Percentiles rank a stretch among this genome's conserved stretches.
phyloP scores from a whole-genome alignment of 176 grass and related monocot genomes.

The Triticum urartu region DNA sequence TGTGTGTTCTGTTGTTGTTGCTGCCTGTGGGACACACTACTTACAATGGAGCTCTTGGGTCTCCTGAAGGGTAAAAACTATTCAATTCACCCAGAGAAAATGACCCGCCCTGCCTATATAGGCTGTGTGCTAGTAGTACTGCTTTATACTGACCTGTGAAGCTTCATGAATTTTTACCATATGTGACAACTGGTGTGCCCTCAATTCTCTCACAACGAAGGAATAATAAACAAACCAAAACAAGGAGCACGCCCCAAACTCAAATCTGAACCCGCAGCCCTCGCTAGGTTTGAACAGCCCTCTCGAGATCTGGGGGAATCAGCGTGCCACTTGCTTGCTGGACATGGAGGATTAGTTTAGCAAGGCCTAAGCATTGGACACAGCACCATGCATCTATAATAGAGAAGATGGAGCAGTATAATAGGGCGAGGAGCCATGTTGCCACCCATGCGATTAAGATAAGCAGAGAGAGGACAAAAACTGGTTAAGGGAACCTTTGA shows the following conservation, averaged over 20 bases:
- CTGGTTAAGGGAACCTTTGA: conserved; percentile 79
- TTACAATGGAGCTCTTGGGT: conserved; percentile 13
- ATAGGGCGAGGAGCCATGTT: conserved; percentile 44
- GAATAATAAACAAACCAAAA: conserved; percentile 16
- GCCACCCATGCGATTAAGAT: conserved; percentile 46
- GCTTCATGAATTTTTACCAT: conserved; percentile 29
- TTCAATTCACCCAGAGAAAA: not conserved
- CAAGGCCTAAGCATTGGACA: conserved; percentile 37
- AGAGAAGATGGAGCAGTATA: conserved; percentile 18
- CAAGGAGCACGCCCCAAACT: conserved; percentile 31
- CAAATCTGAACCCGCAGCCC: conserved; percentile 26
- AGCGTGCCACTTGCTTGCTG: conserved; percentile 25
- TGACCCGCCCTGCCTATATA: too few species aligned
- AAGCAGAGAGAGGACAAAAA: conserved; percentile 52
- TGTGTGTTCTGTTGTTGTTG: conserved; percentile 33
- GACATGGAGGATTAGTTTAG: conserved; percentile 45
- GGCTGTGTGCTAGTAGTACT: not conserved
- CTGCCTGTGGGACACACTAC: not conserved
- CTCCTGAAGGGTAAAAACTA: not conserved
- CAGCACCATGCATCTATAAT: conserved; percentile 51
- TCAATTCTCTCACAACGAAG: conserved; percentile 15
- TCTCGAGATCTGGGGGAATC: conserved; percentile 48
- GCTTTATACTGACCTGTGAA: not conserved
- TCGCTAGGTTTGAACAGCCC: conserved; percentile 22
- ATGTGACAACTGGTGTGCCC: not conserved